Evolutionary conservation across 306 rosid species (phyloP).

Genomic region (Dalbergia cultrata): DNA sequence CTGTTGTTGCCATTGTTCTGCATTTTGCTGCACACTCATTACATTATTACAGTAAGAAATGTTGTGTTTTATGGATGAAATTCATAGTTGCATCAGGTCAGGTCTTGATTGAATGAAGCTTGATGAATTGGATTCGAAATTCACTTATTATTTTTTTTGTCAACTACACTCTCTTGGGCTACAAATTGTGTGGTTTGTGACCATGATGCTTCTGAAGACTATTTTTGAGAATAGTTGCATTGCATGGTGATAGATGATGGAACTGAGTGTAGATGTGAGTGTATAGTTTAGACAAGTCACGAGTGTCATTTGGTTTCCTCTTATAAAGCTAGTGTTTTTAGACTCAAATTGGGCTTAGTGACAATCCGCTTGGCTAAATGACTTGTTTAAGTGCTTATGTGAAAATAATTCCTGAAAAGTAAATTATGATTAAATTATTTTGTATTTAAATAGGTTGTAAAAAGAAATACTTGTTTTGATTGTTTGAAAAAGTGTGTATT

Average conservation of each 20-base stretch:
- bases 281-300: constrained; percentile 21
- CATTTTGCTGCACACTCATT: background rate
- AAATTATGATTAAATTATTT: too few relatives aligned
- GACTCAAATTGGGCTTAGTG: background rate
- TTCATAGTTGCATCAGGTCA: constrained; percentile 7
- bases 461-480: too few relatives aligned
- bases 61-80: background rate
- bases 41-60: background rate
- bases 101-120: constrained; percentile 23
- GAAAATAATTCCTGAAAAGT: too few relatives aligned
- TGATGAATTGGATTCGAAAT: constrained; percentile 26
- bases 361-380: too few relatives aligned
- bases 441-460: too few relatives aligned
- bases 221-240: background rate
- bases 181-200: constrained; percentile 6
- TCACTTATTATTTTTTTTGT: background rate
- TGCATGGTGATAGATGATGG: constrained; percentile 2
- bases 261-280: background rate
- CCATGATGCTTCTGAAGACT: constrained; percentile 31
- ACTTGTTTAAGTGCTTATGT: too few relatives aligned
- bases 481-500: too few relatives aligned
- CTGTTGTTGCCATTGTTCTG: background rate
- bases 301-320: constrained; percentile 22
- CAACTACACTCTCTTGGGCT: constrained; percentile 13
- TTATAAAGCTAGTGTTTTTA: constrained; percentile 18